Conservation (phyloP, 208 protist species). For the Crithidia brevicula region DNA sequence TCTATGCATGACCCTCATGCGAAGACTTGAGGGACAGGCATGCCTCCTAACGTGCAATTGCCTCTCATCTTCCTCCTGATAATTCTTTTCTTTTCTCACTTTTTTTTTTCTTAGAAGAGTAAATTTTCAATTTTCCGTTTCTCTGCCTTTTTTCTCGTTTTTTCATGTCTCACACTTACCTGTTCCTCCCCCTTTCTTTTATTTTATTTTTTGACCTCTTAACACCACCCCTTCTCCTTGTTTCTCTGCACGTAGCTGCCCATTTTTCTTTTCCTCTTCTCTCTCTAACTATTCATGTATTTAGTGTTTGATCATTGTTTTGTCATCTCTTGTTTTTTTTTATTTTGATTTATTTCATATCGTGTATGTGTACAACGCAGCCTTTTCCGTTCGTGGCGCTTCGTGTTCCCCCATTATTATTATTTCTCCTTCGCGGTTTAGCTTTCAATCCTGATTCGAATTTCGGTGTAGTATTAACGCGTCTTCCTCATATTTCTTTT, state of each 20-base stretch:
- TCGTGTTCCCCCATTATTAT: neutral
- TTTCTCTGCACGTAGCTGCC: neutral
- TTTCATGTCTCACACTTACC: neutral
- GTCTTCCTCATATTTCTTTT: neutral
- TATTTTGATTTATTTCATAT: neutral
- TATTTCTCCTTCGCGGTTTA: neutral
- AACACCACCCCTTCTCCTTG: neutral
- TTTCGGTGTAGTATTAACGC: neutral
- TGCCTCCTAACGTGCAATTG: too few relatives aligned
- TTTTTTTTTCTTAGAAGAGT: neutral
- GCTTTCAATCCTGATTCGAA: neutral
- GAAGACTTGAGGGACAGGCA: too few relatives aligned
- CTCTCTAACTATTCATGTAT: too few relatives aligned
- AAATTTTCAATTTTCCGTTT: neutral
- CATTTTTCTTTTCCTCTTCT: neutral
- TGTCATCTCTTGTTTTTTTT: conserved; percentile 5
- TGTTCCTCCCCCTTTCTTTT: neutral
- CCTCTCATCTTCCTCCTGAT: neutral
- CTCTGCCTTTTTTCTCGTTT: neutral
- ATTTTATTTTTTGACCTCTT: conserved; percentile 1
- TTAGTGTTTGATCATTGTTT: too few relatives aligned
- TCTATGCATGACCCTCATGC: too few relatives aligned
- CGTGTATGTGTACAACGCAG: neutral
- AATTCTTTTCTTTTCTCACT: neutral
- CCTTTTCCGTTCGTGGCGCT: neutral